Percentiles rank a stretch among this genome's conserved stretches.
Evolutionary conservation across 176 grass and related monocot species (phyloP).

Genomic region (Eragrostis nindensis): DNA sequence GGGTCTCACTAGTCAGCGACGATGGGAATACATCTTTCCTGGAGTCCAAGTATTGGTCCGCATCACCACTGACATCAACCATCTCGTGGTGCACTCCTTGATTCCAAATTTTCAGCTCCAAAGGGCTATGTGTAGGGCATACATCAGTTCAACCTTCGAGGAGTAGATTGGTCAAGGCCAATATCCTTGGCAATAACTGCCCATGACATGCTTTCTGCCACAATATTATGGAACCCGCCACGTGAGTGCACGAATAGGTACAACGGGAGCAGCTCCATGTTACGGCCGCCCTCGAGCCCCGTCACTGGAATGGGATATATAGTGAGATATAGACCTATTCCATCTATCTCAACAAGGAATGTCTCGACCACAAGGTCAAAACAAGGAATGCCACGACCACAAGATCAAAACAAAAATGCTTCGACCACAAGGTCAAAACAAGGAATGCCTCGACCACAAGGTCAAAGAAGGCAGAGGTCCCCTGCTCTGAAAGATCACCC

Average conservation of each 20-base stretch:
- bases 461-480: slow-evolving; percentile 24
- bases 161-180: slow-evolving; percentile 33
- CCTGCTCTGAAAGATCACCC: background rate
- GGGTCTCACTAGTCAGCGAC: background rate
- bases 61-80: background rate
- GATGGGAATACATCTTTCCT: slow-evolving; percentile 38
- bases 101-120: slow-evolving; percentile 34
- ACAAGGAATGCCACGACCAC: no score
- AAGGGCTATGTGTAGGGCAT: slow-evolving; percentile 37
- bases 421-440: no score
- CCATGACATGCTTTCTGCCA: slow-evolving; percentile 31
- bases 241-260: slow-evolving; percentile 37
- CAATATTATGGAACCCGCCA: slow-evolving; percentile 46
- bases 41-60: background rate
- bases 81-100: background rate
- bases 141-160: slow-evolving; percentile 41
- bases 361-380: slow-evolving; percentile 19
- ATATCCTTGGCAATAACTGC: slow-evolving; percentile 28
- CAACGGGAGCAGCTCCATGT: slow-evolving; percentile 48
- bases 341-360: slow-evolving; percentile 25
- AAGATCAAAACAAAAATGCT: no score
- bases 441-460: no score
- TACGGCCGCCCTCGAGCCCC: slow-evolving; percentile 13
- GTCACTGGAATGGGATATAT: slow-evolving; percentile 29
- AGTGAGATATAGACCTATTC: background rate